phyloP scores from a whole-genome alignment of 305 asterid genomes.

The Fraxinus sp. region DNA sequence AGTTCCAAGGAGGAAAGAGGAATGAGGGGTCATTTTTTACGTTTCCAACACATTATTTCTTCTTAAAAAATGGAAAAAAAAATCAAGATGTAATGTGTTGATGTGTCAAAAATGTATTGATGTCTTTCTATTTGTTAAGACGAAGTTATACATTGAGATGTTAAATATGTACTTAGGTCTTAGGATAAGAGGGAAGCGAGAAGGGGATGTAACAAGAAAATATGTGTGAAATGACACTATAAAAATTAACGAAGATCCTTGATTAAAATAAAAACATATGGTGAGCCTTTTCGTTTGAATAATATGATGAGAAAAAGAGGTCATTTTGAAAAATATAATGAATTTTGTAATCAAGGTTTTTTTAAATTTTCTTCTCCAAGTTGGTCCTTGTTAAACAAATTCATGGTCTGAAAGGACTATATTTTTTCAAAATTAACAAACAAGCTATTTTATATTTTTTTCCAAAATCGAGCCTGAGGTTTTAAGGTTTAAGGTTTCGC shows the following conservation, averaged over 20 bases:
- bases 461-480: not conserved
- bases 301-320: not conserved
- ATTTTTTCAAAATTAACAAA: not conserved
- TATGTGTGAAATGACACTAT: not conserved
- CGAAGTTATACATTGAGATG: no score
- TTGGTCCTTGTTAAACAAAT: not conserved
- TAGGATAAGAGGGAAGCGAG: not conserved
- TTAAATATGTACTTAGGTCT: not conserved
- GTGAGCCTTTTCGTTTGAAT: not conserved
- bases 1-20: no score
- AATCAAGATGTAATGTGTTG: not conserved
- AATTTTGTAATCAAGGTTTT: not conserved
- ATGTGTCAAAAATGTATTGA: not conserved
- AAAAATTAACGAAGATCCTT: not conserved
- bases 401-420: not conserved
- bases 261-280: not conserved
- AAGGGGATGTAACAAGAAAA: not conserved
- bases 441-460: not conserved
- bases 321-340: not conserved
- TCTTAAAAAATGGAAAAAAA: not conserved
- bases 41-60: not conserved
- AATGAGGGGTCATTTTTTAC: not conserved
- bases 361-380: not conserved
- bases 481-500: not conserved
- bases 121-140: no score